Conservation (phyloP, 495 filamentous ascomycete species). For the Daldinia grandis region DNA sequence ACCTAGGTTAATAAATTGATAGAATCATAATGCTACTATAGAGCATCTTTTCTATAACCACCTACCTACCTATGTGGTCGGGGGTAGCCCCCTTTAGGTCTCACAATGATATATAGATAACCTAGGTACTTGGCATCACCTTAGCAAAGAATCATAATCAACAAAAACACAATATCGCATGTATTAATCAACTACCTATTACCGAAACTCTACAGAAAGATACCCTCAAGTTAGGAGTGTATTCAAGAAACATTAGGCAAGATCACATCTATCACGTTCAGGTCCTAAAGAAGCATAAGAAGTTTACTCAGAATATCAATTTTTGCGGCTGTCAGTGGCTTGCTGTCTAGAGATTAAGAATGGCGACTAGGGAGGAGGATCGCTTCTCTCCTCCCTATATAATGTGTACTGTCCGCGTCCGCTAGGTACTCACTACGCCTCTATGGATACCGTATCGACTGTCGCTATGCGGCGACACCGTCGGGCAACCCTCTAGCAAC, state of each 20-base stretch:
- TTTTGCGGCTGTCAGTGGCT: constrained; percentile 35
- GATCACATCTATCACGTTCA: not conserved
- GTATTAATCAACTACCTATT: not conserved
- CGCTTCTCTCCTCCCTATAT: not conserved
- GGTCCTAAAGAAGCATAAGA: not conserved
- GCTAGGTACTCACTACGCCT: not conserved
- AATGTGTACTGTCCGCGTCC: not conserved
- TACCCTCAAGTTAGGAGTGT: not conserved
- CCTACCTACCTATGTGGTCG: too few relatives aligned
- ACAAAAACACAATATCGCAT: not conserved
- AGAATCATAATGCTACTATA: too few relatives aligned
- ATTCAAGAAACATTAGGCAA: not conserved
- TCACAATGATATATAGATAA: too few relatives aligned
- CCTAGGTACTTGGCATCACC: not conserved
- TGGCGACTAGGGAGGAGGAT: constrained; percentile 16
- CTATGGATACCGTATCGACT: not conserved
- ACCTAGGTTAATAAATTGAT: too few relatives aligned
- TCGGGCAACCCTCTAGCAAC: not conserved
- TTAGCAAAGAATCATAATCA: not conserved
- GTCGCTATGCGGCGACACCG: not conserved
- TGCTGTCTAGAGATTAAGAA: constrained; percentile 29
- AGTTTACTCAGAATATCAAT: constrained; percentile 25
- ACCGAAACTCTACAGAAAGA: not conserved
- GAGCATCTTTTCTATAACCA: too few relatives aligned
- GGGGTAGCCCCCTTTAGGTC: too few relatives aligned